Percentiles rank a stretch among this genome's conserved stretches.
Evolutionary conservation across 2,329 filamentous ascomycete genomes (phyloP).

Genomic region (Ceratocystis destructans): DNA sequence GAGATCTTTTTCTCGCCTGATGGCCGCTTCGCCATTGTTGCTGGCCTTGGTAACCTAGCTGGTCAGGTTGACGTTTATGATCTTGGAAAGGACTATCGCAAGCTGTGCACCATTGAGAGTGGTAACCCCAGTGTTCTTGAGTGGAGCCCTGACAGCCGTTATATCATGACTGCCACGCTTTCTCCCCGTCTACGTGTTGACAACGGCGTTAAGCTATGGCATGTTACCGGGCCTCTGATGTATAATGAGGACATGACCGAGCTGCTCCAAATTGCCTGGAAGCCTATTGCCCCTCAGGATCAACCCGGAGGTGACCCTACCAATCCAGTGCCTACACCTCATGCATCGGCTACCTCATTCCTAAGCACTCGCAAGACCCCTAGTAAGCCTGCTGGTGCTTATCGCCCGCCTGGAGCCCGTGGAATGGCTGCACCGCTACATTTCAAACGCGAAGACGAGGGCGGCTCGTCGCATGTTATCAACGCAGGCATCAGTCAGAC

Average conservation of each 20-base stretch:
- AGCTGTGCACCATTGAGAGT: constrained; percentile 86
- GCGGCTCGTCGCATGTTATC: constrained; percentile 70
- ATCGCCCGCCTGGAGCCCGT: constrained; percentile 84
- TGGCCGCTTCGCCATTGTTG: constrained; percentile 82
- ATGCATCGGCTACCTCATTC: constrained; percentile 69
- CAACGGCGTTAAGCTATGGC: constrained; percentile 92
- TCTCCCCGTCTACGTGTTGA: constrained; percentile 90
- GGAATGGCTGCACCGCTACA: constrained; percentile 78
- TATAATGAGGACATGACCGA: constrained; percentile 93
- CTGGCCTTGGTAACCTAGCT: constrained; percentile 92
- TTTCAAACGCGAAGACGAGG: constrained; percentile 96
- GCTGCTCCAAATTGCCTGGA: constrained; percentile 82
- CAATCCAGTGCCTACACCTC: constrained; percentile 58
- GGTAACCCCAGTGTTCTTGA: constrained; percentile 92
- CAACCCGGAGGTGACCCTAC: constrained; percentile 56
- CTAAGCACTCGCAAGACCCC: constrained; percentile 82
- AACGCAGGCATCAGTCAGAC: constrained; percentile 48
- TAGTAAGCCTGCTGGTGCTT: constrained; percentile 92
- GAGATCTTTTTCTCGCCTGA: constrained; percentile 91
- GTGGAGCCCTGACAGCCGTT: constrained; percentile 92
- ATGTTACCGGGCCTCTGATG: constrained; percentile 76
- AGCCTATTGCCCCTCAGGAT: constrained; percentile 53
- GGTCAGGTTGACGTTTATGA: constrained; percentile 95
- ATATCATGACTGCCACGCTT: constrained; percentile 94
- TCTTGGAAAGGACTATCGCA: constrained; percentile 81